Base-by-base conservation (phyloP, 345 rosid species). In the Rhodamnia argentea region DNA sequence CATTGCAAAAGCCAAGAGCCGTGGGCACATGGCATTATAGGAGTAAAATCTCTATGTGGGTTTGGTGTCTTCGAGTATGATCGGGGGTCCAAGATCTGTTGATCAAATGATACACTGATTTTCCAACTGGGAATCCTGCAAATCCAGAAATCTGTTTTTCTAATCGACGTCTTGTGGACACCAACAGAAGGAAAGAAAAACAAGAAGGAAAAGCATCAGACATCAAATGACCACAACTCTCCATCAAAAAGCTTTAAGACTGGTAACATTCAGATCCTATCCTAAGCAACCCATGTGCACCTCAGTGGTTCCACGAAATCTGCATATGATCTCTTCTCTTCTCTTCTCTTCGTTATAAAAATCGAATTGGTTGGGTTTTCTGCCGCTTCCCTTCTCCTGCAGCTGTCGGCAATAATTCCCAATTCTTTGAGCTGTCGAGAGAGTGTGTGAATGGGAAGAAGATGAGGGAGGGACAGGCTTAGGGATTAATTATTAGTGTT, bases 261-360 rank as follows among this genome's bases (percentile, higher is more conserved):
- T 42, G 53, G 47, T 2, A 37, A 47, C 86, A 47, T 84, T 84
- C 82, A 51, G 82, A 84, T 84, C 86, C 55, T 60, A 62, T 84
- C 86, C 14, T 44, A 47, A 29, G 75, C 86, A 84, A 62, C 27
- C 86, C 86, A 84, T 84, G 86, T 84, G 86, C 82, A 70, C 44
- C 78, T 37, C 47, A 18, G 78, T 70, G 18, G 52, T 52, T 7
- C 24, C 84, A 52, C 2, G 59, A 83, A 83, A 83, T 83, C 52
- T 83, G 59, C 84, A 83, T 83, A 52, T 18, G 84, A 83, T 83
- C 26, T 32, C 84, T 10, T 83, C 15, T 32, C 84, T 10, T 82
- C 26, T 32, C 84, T 10, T 52, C 26, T 50, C 52, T 50, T 83
- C 26, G 9, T 83, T 51, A 52, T 16, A 82, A 51, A 52, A 52